A percentile compares a stretch with the other conserved stretches of the same genome.
Evolutionary conservation across 805 yeast species (phyloP).

Genomic region (Candida tammaniensis): DNA sequence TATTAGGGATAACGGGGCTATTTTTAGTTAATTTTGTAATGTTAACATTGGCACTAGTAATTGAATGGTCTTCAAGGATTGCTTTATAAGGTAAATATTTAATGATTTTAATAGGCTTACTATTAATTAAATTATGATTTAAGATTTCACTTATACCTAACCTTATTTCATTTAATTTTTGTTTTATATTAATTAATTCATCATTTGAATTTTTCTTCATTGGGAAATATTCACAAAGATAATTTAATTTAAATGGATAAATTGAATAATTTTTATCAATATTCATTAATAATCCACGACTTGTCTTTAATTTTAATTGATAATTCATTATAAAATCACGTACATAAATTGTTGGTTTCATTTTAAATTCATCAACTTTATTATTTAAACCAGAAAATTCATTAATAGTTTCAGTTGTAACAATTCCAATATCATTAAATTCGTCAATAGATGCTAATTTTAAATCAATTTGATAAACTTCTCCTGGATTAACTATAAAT

Average conservation of each 20-base stretch:
- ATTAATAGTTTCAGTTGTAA: constrained; percentile 67
- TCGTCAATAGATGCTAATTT: constrained; percentile 68
- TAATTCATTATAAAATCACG: constrained; percentile 86
- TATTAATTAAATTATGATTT: constrained; percentile 74
- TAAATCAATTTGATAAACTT: constrained; percentile 82
- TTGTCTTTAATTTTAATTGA: constrained; percentile 68
- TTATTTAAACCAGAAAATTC: constrained; percentile 61
- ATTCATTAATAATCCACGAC: constrained; percentile 66
- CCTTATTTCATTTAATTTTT: constrained; percentile 60
- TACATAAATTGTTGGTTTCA: constrained; percentile 69
- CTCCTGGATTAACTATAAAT: constrained; percentile 72
- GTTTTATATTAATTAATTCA: constrained; percentile 44
- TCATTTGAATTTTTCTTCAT: constrained; percentile 34
- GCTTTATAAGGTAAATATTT: constrained; percentile 70
- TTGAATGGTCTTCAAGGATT: constrained; percentile 62
- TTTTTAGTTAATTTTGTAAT: constrained; percentile 54
- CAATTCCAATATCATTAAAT: constrained; percentile 57
- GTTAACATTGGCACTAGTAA: constrained; percentile 71
- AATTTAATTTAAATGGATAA: constrained; percentile 85
- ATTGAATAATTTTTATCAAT: constrained; percentile 78
- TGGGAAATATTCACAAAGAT: constrained; percentile 64
- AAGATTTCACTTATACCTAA: constrained; percentile 78
- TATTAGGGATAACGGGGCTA: constrained; percentile 50
- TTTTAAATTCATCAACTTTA: constrained; percentile 47
- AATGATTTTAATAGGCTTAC: constrained; percentile 70